Percentiles rank a stretch among this genome's conserved stretches.
These are phyloP conservation scores for Mucor circinelloides DNA, from an alignment of 371 early-diverging fungal genomes.

Conservation along the genomic window DNA sequence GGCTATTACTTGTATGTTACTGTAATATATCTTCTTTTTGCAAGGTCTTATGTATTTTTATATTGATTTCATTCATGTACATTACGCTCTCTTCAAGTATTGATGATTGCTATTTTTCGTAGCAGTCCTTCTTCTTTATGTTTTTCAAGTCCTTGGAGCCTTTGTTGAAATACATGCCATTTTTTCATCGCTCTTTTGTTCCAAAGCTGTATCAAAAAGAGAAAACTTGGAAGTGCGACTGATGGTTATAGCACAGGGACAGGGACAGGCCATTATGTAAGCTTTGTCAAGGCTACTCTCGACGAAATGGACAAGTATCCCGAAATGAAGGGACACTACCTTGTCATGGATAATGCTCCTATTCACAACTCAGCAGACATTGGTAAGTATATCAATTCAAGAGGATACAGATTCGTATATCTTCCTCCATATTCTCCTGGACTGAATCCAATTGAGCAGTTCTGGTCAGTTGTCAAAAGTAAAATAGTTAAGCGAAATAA, in stretches of 20 bases:
- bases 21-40: not conserved
- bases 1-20: not conserved
- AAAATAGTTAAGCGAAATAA: slow-evolving; percentile 9
- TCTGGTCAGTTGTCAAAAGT: slow-evolving; percentile 17
- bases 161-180: too few relatives aligned
- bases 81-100: too few relatives aligned
- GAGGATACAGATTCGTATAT: slow-evolving; percentile 2
- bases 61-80: too few relatives aligned
- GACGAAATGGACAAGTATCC: slow-evolving; percentile 32
- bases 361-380: slow-evolving; percentile 17
- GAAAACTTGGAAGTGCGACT: slow-evolving; percentile 16
- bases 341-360: slow-evolving; percentile 28
- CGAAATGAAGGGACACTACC: slow-evolving; percentile 32
- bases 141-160: too few relatives aligned
- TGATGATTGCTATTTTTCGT: too few relatives aligned
- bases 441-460: slow-evolving; percentile 25
- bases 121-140: too few relatives aligned
- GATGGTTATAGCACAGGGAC: slow-evolving; percentile 16
- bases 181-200: not conserved
- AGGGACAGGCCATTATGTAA: slow-evolving; percentile 15
- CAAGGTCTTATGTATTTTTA: too few relatives aligned
- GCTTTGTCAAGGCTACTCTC: slow-evolving; percentile 16
- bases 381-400: slow-evolving; percentile 11
- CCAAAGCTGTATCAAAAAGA: slow-evolving; percentile 13
- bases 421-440: not conserved